These are phyloP conservation scores for Uronychia binucleata DNA, from an alignment of 73 alveolate genomes.

Conservation along the genomic window DNA sequence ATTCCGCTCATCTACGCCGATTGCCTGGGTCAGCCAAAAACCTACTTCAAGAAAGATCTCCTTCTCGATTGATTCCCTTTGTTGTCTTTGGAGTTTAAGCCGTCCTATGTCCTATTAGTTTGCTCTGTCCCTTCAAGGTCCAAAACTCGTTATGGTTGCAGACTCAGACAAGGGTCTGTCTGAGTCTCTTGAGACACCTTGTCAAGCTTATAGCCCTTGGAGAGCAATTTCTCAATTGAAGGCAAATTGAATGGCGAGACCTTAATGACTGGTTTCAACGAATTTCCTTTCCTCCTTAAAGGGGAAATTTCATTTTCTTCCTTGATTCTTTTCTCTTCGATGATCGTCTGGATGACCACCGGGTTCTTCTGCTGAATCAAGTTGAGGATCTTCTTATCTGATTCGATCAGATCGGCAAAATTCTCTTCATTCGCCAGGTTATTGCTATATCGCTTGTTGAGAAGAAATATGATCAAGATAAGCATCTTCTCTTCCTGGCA, in stretches of 20 bases:
- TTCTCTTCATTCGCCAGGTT: neutral
- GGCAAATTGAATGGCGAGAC: neutral
- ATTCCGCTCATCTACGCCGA: too few species aligned
- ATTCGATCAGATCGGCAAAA: neutral
- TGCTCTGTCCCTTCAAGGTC: neutral
- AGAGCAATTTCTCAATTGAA: neutral
- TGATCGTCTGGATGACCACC: neutral
- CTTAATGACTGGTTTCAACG: neutral
- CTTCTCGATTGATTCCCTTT: neutral
- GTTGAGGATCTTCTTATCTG: neutral
- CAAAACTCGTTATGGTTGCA: neutral
- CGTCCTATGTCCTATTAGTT: neutral
- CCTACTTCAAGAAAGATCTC: neutral
- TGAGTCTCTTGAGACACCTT: neutral
- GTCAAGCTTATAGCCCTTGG: neutral
- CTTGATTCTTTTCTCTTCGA: neutral
- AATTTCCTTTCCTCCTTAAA: neutral
- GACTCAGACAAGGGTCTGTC: neutral
- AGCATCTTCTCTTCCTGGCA: neutral
- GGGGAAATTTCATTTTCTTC: neutral
- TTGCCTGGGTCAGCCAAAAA: neutral
- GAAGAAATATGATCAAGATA: neutral
- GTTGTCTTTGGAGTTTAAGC: neutral
- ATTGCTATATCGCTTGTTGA: neutral
- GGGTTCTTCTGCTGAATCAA: neutral